phyloP scores from a whole-genome alignment of 371 early-diverging fungal species.

The Syncephalastrum contaminatum region DNA sequence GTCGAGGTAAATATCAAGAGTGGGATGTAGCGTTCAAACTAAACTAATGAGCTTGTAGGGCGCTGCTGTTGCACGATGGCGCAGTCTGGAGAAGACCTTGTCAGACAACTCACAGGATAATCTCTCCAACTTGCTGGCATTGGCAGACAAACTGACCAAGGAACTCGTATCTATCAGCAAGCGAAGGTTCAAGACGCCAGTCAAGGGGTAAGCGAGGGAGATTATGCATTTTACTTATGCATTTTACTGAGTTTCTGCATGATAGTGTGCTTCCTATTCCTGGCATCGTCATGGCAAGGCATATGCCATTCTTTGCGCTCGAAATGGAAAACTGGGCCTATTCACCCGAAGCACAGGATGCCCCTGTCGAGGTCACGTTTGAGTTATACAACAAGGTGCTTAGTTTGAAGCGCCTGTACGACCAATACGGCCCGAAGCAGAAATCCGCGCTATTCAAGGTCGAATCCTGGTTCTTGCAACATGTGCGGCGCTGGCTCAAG shows the following conservation, averaged over 20 bases:
- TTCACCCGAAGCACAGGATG: constrained; percentile 37
- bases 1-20: constrained; percentile 39
- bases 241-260: background rate
- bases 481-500: constrained; percentile 60
- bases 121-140: constrained; percentile 35
- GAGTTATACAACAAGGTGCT: constrained; percentile 54
- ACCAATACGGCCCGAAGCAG: constrained; percentile 49
- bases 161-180: constrained; percentile 41
- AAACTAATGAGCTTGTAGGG: constrained; percentile 21
- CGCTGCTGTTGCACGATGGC: constrained; percentile 53
- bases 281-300: constrained; percentile 49
- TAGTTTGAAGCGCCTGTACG: constrained; percentile 45
- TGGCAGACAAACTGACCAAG: constrained; percentile 49
- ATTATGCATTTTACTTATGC: background rate
- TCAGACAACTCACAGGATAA: constrained; percentile 24
- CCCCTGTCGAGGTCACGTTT: constrained; percentile 50
- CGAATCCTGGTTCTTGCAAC: constrained; percentile 64
- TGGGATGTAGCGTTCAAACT: background rate
- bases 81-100: constrained; percentile 36
- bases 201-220: constrained; percentile 36
- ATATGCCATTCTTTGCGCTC: constrained; percentile 54
- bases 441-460: constrained; percentile 56
- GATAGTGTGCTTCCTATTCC: constrained; percentile 34
- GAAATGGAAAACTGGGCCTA: constrained; percentile 57
- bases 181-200: constrained; percentile 38